Conservation (phyloP, 1,284 basidiomycete genomes). For the Microstroma glucosiphilum region DNA sequence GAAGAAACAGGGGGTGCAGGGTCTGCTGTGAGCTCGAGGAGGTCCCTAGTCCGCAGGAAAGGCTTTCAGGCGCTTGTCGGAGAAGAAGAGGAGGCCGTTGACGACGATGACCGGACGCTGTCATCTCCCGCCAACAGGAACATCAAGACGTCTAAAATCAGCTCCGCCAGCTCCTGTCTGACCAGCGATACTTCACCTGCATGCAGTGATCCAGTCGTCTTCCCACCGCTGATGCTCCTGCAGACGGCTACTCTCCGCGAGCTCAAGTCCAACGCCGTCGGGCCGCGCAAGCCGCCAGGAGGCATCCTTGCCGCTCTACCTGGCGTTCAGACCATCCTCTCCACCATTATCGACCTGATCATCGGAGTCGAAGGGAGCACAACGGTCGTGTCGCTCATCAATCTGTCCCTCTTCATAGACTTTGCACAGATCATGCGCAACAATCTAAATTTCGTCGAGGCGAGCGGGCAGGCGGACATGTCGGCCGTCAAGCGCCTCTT, state of each 20-base stretch:
- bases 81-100: constrained; percentile 19
- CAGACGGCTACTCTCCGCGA: constrained; percentile 32
- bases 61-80: constrained; percentile 10
- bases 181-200: constrained; percentile 18
- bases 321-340: constrained; percentile 20
- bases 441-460: constrained; percentile 26
- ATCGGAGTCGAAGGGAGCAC: constrained; percentile 41
- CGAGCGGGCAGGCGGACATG: constrained; percentile 11
- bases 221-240: constrained; percentile 43
- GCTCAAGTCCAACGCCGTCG: constrained; percentile 45
- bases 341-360: constrained; percentile 38
- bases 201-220: constrained; percentile 30
- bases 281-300: constrained; percentile 36
- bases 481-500: constrained; percentile 17
- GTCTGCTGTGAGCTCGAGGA: too few relatives aligned
- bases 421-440: constrained; percentile 37
- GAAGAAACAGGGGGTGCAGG: not conserved
- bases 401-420: constrained; percentile 35
- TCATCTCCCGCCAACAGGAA: not conserved
- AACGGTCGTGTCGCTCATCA: constrained; percentile 36
- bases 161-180: too few relatives aligned
- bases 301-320: constrained; percentile 26
- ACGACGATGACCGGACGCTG: constrained; percentile 10
- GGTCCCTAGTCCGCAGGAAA: constrained; percentile 14
- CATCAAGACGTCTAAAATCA: constrained; percentile 15